A percentile compares a stretch with the other conserved stretches of the same genome.
Evolutionary conservation across 345 rosid genomes (phyloP).

Genomic region (Balakata baccata): DNA sequence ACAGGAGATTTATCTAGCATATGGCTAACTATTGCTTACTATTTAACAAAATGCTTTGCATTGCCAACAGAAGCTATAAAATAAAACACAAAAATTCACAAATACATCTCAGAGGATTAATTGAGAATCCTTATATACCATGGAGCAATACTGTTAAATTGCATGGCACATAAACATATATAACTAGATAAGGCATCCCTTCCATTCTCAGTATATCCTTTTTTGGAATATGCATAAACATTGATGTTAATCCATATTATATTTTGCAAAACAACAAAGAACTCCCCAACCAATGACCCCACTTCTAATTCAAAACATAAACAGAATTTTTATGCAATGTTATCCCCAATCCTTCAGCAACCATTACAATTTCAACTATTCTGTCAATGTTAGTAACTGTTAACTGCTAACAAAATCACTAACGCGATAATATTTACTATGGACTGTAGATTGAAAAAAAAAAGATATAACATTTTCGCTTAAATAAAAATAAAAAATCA

Average conservation of each 20-base stretch:
- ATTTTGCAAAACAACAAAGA: not conserved
- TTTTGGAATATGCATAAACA: not conserved
- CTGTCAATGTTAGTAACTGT: not conserved
- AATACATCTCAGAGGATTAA: not conserved
- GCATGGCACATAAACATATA: not conserved
- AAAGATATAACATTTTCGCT: too few species aligned
- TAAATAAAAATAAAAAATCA: too few species aligned
- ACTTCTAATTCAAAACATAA: not conserved
- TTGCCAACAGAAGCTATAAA: not conserved
- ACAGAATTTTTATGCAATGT: not conserved
- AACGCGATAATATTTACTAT: too few species aligned
- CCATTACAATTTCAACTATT: not conserved
- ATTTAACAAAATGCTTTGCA: not conserved
- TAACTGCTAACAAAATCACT: not conserved
- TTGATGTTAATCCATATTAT: not conserved
- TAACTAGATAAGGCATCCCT: not conserved
- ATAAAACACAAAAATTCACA: not conserved
- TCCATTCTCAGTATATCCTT: not conserved
- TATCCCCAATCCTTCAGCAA: not conserved
- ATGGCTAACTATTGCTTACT: not conserved
- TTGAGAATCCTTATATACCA: not conserved
- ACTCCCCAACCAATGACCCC: not conserved
- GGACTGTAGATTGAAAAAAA: not conserved
- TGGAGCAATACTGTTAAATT: not conserved
- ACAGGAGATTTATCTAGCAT: not conserved